These are phyloP conservation scores for Polyplosphaeria fusca DNA, from an alignment of 495 filamentous ascomycete genomes.

Conservation along the genomic window DNA sequence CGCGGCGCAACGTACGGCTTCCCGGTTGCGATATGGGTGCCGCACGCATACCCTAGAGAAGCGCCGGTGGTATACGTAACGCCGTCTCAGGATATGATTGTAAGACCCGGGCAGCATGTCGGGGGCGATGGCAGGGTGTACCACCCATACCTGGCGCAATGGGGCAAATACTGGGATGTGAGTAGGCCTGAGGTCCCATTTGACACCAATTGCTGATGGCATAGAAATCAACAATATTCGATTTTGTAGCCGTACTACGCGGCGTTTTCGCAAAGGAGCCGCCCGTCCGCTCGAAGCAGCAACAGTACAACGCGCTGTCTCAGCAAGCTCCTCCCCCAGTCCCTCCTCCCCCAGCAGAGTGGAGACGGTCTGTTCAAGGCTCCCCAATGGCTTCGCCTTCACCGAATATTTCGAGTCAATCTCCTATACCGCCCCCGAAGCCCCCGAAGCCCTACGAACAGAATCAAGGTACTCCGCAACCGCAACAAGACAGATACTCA, in stretches of 20 bases:
- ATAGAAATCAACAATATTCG: slow-evolving; percentile 76
- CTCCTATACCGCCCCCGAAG: slow-evolving; percentile 42
- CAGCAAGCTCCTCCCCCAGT: slow-evolving; percentile 54
- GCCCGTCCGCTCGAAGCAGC: slow-evolving; percentile 71
- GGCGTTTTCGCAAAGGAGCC: slow-evolving; percentile 94
- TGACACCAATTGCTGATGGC: slow-evolving; percentile 1
- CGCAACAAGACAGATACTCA: slow-evolving; percentile 21
- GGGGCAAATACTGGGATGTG: slow-evolving; percentile 88
- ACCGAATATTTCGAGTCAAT: slow-evolving; percentile 40
- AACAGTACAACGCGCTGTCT: slow-evolving; percentile 36
- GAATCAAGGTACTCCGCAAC: slow-evolving; percentile 15
- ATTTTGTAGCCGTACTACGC: slow-evolving; percentile 76
- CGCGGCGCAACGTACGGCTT: slow-evolving; percentile 88
- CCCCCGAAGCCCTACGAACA: slow-evolving; percentile 41
- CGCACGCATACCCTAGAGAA: slow-evolving; percentile 83
- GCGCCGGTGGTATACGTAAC: slow-evolving; percentile 84
- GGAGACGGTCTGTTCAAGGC: slow-evolving; percentile 41
- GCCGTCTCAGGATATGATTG: slow-evolving; percentile 81
- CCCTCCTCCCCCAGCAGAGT: slow-evolving; percentile 67
- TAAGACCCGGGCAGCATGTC: slow-evolving; percentile 90
- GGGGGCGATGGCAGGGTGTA: slow-evolving; percentile 92
- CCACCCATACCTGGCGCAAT: slow-evolving; percentile 90
- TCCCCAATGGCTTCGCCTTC: slow-evolving; percentile 45
- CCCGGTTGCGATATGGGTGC: slow-evolving; percentile 92
- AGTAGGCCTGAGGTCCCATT: slow-evolving; percentile 43